These are phyloP conservation scores for Lichtheimia corymbifera DNA, from an alignment of 371 early-diverging fungal genomes.

Conservation along the genomic window DNA sequence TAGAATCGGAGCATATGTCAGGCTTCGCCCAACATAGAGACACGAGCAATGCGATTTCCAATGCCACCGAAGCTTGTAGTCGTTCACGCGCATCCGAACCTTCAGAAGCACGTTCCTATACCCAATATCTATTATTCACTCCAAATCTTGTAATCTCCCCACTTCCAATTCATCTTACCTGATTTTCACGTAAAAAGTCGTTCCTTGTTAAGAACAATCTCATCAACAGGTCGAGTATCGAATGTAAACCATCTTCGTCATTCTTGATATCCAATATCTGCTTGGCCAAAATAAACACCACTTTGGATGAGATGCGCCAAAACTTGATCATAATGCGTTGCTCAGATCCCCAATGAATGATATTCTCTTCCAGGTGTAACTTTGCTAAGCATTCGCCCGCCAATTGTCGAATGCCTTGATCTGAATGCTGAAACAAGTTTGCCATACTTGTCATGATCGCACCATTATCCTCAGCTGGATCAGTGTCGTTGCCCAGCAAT, in stretches of 20 bases:
- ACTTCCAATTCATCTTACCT: constrained; percentile 21
- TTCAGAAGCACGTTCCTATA: constrained; percentile 43
- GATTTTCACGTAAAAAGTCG: constrained; percentile 58
- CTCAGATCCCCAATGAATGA: constrained; percentile 62
- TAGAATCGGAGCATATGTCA: constrained; percentile 65
- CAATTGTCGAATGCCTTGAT: constrained; percentile 58
- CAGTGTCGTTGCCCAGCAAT: constrained; percentile 39
- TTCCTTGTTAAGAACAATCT: constrained; percentile 66
- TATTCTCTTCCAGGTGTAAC: constrained; percentile 51
- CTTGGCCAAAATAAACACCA: constrained; percentile 42
- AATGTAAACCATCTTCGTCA: constrained; percentile 55
- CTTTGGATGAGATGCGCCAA: constrained; percentile 64
- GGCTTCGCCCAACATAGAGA: constrained; percentile 72
- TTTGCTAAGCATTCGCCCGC: constrained; percentile 71
- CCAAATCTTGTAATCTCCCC: not conserved
- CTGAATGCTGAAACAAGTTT: constrained; percentile 59
- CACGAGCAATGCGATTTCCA: constrained; percentile 78
- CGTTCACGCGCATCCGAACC: constrained; percentile 66
- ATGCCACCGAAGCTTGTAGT: constrained; percentile 66
- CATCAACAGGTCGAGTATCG: constrained; percentile 57
- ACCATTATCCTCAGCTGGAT: constrained; percentile 60
- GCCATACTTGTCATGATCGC: constrained; percentile 65
- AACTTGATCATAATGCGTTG: constrained; percentile 54
- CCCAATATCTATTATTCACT: not conserved
- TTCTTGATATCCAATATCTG: constrained; percentile 55